A percentile compares a stretch with the other conserved stretches of the same genome.
Conservation (phyloP, 345 rosid species). For the Eutrema yunnanense region DNA sequence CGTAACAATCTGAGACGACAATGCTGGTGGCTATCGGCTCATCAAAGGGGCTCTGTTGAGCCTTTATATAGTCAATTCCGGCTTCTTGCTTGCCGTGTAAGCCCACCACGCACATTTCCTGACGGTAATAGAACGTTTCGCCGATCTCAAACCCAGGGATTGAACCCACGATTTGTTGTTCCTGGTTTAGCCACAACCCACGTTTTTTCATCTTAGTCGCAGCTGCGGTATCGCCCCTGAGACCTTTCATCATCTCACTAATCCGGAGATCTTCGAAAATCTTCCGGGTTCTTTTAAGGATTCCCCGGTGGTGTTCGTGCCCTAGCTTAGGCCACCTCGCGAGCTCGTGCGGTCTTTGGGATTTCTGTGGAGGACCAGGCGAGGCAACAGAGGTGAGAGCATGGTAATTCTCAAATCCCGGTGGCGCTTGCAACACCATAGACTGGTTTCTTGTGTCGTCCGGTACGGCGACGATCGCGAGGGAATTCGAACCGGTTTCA, state of each 20-base stretch:
- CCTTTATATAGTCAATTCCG: conserved; percentile 68
- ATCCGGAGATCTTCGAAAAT: no score
- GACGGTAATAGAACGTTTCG: conserved; percentile 60
- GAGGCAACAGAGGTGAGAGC: conserved; percentile 12
- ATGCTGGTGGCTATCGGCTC: conserved; percentile 79
- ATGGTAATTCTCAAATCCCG: neutral
- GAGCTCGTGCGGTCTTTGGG: conserved; percentile 53
- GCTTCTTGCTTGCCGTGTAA: conserved; percentile 74
- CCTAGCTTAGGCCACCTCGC: conserved; percentile 9
- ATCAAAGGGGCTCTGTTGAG: conserved; percentile 49
- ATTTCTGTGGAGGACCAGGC: conserved; percentile 3
- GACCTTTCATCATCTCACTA: no score
- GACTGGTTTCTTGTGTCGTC: no score
- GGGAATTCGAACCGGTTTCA: no score
- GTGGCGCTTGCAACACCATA: no score
- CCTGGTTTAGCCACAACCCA: no score
- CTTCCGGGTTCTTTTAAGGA: no score
- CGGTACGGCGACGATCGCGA: no score
- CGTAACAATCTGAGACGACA: conserved; percentile 53
- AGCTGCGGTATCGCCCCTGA: conserved; percentile 11
- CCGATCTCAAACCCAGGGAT: conserved; percentile 68
- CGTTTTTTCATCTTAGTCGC: conserved; percentile 45
- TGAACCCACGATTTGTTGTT: conserved; percentile 54
- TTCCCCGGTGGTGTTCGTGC: no score
- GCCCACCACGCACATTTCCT: conserved; percentile 70